Evolutionary conservation across 1,139 yeast genomes (phyloP), one percentile per base, ranked within the genome.

Genomic region (Saccharomyces hybrid): DNA sequence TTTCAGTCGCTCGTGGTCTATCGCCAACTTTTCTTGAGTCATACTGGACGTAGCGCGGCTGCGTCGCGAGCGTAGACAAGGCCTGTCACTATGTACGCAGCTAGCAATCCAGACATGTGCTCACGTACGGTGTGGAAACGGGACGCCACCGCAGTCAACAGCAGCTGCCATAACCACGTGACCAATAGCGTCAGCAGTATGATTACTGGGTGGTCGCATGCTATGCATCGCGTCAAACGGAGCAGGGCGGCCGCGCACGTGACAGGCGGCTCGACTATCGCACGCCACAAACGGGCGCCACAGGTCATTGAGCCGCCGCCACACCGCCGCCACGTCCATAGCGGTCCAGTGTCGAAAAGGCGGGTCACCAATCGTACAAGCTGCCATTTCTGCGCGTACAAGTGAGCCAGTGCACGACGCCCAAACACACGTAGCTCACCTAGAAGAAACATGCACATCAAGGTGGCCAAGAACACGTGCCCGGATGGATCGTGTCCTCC

Each of bases 401-500:
- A 50, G 32, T 52, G 56, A 27, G 54, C 49, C 47, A 50, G 52
- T 16, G 62, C 62, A 48, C 59, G 59, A n/a, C 47, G 56, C 5
- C 64, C 60, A 56, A 68, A 75, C 8, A 79, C 79, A 27, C 75
- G 62, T 6, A 83, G 70, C 67, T 91, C 98, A 56, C 82, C 81
- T 67, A 87, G 77, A 61, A 93, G 67, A 58, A 86, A 80, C 63
- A 88, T 73, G 16, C 88, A 81, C 54, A 93, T 80, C 59, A 88
- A 85, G 2, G 88, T 81, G 55, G 93, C 72, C 49, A 93, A 69
- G 63, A 91, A 93, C 0, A 89, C 87, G 68, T 93, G 99, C 0
- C 99, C 99, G 58, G 95, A 86, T 13, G 98, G 96, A 72, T 93
- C 99, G 66, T 89, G 96, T 0, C 99, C 99, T 1, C 97, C 97